These are phyloP conservation scores for Ganoderma resinaceum DNA, from an alignment of 1,284 basidiomycete genomes.

Conservation along the genomic window DNA sequence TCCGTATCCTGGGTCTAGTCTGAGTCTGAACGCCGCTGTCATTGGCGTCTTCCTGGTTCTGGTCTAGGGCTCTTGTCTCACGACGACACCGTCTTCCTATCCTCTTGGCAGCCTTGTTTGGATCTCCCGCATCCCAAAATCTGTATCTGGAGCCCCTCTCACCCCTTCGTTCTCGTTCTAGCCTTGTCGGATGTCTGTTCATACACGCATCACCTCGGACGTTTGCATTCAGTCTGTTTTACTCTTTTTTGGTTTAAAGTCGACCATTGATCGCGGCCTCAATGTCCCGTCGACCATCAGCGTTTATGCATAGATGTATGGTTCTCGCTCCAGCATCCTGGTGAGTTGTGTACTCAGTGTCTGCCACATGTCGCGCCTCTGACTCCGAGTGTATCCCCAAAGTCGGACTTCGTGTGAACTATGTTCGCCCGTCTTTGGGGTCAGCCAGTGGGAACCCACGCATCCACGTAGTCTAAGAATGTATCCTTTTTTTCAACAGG, in stretches of 20 bases:
- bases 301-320: neutral
- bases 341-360: neutral
- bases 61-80: neutral
- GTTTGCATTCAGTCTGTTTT: neutral
- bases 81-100: neutral
- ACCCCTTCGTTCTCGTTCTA: neutral
- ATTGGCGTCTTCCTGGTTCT: neutral
- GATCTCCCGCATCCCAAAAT: neutral
- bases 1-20: slow-evolving; percentile 2
- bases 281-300: neutral
- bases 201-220: neutral
- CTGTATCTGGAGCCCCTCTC: neutral
- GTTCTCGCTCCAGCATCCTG: neutral
- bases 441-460: too few species aligned
- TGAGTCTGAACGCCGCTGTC: slow-evolving; percentile 4
- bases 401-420: too few species aligned
- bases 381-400: neutral
- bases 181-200: neutral
- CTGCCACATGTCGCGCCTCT: neutral
- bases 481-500: too few species aligned
- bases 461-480: too few species aligned
- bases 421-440: too few species aligned
- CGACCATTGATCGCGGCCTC: neutral
- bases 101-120: neutral
- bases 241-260: neutral